Conservation (phyloP, 495 filamentous ascomycete genomes). For the Penicillium coffeae region DNA sequence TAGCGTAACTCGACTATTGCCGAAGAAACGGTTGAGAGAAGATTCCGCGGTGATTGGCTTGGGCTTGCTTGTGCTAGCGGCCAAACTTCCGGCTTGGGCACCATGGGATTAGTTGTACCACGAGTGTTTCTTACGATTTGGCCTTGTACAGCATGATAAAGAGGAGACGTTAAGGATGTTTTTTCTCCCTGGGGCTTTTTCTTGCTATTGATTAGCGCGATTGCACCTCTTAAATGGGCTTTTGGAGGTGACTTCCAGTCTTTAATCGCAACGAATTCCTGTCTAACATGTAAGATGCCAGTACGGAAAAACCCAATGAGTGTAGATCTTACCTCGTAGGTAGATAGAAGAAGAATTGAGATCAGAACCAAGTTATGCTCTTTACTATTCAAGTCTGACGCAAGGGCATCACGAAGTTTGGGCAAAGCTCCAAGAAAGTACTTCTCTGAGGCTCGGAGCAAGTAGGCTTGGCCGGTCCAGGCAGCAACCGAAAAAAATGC, state of each 20-base stretch:
- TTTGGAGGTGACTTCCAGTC: conserved; percentile 19
- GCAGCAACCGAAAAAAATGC: conserved; percentile 47
- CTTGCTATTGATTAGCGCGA: conserved; percentile 31
- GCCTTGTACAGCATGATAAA: conserved; percentile 26
- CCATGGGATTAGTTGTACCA: conserved; percentile 16
- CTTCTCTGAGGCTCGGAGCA: conserved; percentile 33
- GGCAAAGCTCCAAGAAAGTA: conserved; percentile 47
- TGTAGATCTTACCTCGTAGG: conserved; percentile 71
- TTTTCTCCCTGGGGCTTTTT: conserved; percentile 7
- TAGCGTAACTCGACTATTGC: conserved; percentile 27
- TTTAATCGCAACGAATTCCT: conserved; percentile 32
- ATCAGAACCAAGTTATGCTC: conserved; percentile 54
- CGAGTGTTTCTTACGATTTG: conserved; percentile 33
- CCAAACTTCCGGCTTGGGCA: conserved; percentile 28
- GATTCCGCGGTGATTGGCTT: conserved; percentile 14
- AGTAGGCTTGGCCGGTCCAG: conserved; percentile 41
- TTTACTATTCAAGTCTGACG: conserved; percentile 41
- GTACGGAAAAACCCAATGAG: too few species aligned
- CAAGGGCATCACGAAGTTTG: conserved; percentile 50
- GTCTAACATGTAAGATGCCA: too few species aligned
- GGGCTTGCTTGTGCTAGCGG: conserved; percentile 16
- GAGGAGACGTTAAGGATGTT: conserved; percentile 10
- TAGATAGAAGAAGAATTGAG: conserved; percentile 56
- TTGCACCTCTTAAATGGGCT: conserved; percentile 32
- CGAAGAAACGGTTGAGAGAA: conserved; percentile 23